A percentile compares a stretch with the other conserved stretches of the same genome.
These are phyloP conservation scores for Mycena alexandri DNA, from an alignment of 768 basidiomycete genomes.

Conservation along the genomic window DNA sequence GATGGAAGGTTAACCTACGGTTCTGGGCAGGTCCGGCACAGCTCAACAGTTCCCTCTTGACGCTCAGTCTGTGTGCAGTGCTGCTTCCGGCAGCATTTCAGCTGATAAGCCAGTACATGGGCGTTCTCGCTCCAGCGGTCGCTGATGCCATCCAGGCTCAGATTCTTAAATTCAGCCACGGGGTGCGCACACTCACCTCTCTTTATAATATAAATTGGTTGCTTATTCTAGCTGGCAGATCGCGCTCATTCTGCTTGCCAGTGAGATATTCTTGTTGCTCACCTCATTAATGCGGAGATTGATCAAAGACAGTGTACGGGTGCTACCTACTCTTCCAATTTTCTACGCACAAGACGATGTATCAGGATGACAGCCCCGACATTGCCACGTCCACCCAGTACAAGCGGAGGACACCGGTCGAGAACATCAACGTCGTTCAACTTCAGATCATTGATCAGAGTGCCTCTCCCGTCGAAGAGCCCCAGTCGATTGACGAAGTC, in stretches of 20 bases:
- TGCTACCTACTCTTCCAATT: constrained; percentile 70
- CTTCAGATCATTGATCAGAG: background rate
- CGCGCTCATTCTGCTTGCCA: constrained; percentile 68
- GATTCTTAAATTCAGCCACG: constrained; percentile 64
- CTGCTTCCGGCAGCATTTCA: constrained; percentile 67
- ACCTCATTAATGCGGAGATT: background rate
- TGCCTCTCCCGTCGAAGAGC: background rate
- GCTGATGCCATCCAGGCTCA: constrained; percentile 11
- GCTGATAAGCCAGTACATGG: constrained; percentile 50
- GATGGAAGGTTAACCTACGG: background rate
- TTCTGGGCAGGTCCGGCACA: constrained; percentile 50
- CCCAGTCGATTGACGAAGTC: constrained; percentile 4
- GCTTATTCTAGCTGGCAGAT: constrained; percentile 36
- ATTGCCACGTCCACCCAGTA: constrained; percentile 29
- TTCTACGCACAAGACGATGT: constrained; percentile 66
- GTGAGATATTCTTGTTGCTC: constrained; percentile 45
- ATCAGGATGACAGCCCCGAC: constrained; percentile 52
- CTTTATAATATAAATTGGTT: background rate
- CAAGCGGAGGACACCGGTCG: constrained; percentile 17
- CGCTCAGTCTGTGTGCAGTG: constrained; percentile 65
- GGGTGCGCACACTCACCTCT: constrained; percentile 42
- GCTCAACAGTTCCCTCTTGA: constrained; percentile 66
- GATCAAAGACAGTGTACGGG: constrained; percentile 57
- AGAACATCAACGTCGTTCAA: background rate
- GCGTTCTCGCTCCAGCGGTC: constrained; percentile 24